Evolutionary conservation across 2,329 filamentous ascomycete genomes (phyloP), one percentile per base, ranked within the genome.

Genomic region (Aspergillus fischeri): DNA sequence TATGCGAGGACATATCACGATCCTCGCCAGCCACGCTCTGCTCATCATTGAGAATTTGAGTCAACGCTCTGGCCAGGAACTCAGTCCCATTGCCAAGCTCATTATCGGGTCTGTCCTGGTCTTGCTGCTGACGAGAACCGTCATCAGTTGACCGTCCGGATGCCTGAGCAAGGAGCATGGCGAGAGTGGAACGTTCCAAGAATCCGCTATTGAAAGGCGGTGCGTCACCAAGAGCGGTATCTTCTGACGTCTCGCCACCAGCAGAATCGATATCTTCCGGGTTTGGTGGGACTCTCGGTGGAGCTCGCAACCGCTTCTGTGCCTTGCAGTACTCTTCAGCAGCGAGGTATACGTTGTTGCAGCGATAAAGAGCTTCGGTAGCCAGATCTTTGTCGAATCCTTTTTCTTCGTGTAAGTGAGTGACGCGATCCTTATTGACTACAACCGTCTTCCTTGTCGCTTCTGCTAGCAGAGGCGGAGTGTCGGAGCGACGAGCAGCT

Each of bases 341-440:
- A 27, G 79, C 76, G 2, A 77, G 71, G 4, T 74, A 66, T 53
- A 83, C 82, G 55, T 91, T 90, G 67, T 91, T 89, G 66, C 90
- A 90, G 54, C 93, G 86, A 71, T 91, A 97, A 0, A 94, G 77
- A 29, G 90, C 92, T 73, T 97, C 93, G 32, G 83, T 81, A 6
- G 83, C 88, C 53, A 97, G 78, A 11, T 85, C 83, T 47, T 82
- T 77, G 21, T 86, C 79, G 57, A 78, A 84, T 1, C 80, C 81
- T 54, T 78, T 77, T 8, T 80, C 78, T 28, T 74, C 20, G 6
- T 47, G 68, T 14, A 79, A 63, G 9, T 67, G 60, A 24, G 71
- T 74, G 20, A 85, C 67, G 28, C 76, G 77, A 0, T 83, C 81
- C 11, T 66, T 67, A 57, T 78, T 80, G 27, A 83, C 71, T 47